Base-by-base conservation (phyloP, 106 monocot genomes). In the Ottelia alismoides region DNA sequence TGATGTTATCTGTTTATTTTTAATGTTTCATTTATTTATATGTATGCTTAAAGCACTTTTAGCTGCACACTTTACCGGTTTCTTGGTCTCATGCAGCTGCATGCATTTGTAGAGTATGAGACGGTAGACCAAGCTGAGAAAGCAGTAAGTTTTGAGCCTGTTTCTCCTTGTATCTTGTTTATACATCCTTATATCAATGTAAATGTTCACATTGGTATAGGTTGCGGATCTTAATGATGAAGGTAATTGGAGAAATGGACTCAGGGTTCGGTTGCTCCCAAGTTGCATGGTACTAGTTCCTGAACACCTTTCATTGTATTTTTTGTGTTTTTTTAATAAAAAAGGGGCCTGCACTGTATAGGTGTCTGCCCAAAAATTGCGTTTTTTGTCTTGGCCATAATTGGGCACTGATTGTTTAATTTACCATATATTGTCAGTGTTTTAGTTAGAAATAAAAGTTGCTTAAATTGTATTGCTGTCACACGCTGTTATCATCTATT, bases 31-130 rank as follows among this genome's bases (percentile, higher is more conserved):
- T 56, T 31, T 56, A 19, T 31, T 30, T 17, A 30, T 56, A 6
- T n/a, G n/a, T n/a, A n/a, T n/a, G n/a, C n/a, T n/a, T n/a, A n/a
- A n/a, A 43, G 10, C 6, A 43, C 40, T 43, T 43, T 43, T 43
- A 43, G 16, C 40, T 43, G 40, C 4, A 28, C 17, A 31, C 10
- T 0, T 25, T 16, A 25, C 17, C 2, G 20, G 11, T 21, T 22
- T 30, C 11, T 45, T 45, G 45, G 55, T 49, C 46, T 22, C 11
- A 43, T 31, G 55, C 55, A 98, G 98, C 66, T 98, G 74, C 98
- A 98, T 75, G 98, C 98, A 51, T 98, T 98, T 80, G 98, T 98
- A 66, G 98, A 98, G 72, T 98, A 85, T 50, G 90, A 70, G 58
- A 90, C 77, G 24, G 27, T 72, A 22, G 89, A 90, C 44, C 81